These are phyloP conservation scores for Chenopodium album DNA, from an alignment of 148 eudicot species.

Conservation along the genomic window DNA sequence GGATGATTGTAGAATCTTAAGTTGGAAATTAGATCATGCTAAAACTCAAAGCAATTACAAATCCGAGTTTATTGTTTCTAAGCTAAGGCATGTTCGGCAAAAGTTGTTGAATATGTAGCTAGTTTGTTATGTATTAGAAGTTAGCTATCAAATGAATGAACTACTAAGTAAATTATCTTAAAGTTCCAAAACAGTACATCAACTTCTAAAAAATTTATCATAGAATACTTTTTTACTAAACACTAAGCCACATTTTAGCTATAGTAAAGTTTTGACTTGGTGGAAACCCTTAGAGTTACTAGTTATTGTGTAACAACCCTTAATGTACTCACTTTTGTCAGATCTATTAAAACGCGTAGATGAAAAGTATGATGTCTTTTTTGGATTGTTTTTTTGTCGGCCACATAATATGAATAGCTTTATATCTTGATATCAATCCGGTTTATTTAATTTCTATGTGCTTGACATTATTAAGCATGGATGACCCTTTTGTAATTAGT, in stretches of 20 bases:
- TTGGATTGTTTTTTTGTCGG: neutral
- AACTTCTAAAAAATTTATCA: too few species aligned
- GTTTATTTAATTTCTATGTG: neutral
- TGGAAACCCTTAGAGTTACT: neutral
- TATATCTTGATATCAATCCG: too few species aligned
- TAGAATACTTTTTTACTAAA: too few species aligned
- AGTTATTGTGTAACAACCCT: neutral
- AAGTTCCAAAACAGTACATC: too few species aligned
- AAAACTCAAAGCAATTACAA: neutral
- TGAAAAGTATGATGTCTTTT: neutral
- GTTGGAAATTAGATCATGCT: neutral
- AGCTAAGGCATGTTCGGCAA: too few species aligned
- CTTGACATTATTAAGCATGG: neutral
- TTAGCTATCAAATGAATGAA: too few species aligned
- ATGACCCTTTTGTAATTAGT: neutral
- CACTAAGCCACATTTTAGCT: too few species aligned
- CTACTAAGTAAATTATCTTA: too few species aligned
- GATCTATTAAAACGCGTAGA: neutral
- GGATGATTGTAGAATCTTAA: neutral
- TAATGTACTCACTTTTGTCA: neutral
- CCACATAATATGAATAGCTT: neutral
- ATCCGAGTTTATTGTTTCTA: too few species aligned
- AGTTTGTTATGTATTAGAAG: too few species aligned
- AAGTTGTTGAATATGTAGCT: too few species aligned
- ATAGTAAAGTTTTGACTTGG: too few species aligned